phyloP scores from a whole-genome alignment of 495 filamentous ascomycete species.

The Talaromyces proteolyticus region DNA sequence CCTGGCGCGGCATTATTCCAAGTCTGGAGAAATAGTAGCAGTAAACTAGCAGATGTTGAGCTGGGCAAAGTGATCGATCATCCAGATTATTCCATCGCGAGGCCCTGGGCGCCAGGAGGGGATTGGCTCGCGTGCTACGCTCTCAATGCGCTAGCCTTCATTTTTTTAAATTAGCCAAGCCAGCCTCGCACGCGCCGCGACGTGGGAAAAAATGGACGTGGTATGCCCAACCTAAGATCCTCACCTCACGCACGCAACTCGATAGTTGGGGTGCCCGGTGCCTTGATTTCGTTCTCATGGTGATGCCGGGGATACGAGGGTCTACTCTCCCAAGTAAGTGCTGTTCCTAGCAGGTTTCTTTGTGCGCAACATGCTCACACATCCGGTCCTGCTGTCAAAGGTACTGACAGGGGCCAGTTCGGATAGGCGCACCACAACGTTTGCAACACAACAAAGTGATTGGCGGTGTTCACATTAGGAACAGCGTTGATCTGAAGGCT shows the following conservation, averaged over 20 bases:
- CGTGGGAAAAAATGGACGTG: not conserved
- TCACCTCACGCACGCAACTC: not conserved
- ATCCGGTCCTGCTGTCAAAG: not conserved
- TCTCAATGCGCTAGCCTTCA: not conserved
- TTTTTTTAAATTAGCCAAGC: not conserved
- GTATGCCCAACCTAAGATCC: too few species aligned
- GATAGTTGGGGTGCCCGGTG: not conserved
- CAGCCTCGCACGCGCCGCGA: not conserved
- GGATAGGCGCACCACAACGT: not conserved
- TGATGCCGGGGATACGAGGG: not conserved
- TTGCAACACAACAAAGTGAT: not conserved
- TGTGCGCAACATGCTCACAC: not conserved
- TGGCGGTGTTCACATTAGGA: not conserved
- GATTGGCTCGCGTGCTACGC: not conserved
- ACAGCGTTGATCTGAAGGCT: not conserved
- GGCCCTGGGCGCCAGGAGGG: too few species aligned
- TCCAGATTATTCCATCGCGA: too few species aligned
- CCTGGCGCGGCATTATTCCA: conserved; percentile 8
- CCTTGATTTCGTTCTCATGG: not conserved
- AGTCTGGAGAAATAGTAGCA: not conserved
- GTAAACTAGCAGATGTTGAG: not conserved
- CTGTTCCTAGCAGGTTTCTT: not conserved
- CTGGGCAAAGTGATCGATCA: not conserved
- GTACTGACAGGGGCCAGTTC: not conserved
- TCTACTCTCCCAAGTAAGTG: not conserved